A percentile compares a stretch with the other conserved stretches of the same genome.
Evolutionary conservation across 441 rosid species (phyloP).

Genomic region (Melastoma candidum): DNA sequence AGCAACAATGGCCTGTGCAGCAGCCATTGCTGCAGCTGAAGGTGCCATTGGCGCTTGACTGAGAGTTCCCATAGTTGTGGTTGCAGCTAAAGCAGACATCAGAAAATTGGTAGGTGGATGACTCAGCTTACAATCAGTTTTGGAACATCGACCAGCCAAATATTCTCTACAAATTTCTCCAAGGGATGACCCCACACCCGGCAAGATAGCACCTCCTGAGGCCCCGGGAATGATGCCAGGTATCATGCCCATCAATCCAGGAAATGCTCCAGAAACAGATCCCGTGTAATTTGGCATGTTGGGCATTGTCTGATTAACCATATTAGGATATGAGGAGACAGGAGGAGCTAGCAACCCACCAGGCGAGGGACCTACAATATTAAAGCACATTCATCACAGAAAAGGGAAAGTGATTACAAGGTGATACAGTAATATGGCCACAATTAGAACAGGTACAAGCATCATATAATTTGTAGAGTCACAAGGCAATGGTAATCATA

Average conservation of each 20-base stretch:
- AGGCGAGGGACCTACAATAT: conserved; percentile 53
- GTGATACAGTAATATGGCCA: background rate
- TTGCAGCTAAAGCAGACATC: conserved; percentile 90
- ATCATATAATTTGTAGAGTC: no score
- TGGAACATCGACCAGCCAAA: conserved; percentile 75
- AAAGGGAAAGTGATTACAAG: background rate
- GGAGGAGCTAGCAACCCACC: conserved; percentile 80
- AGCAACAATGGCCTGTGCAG: conserved; percentile 99
- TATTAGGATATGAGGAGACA: conserved; percentile 58
- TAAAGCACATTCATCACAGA: background rate
- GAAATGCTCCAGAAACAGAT: conserved; percentile 85
- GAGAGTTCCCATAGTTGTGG: conserved; percentile 74
- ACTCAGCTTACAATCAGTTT: conserved; percentile 76
- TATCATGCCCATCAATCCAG: conserved; percentile 90
- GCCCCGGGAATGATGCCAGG: conserved; percentile 84
- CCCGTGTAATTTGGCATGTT: conserved; percentile 99
- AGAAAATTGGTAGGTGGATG: conserved; percentile 91
- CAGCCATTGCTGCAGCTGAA: conserved; percentile 99
- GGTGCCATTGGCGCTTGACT: conserved; percentile 99
- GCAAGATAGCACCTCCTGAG: conserved; percentile 93
- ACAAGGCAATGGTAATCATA: no score
- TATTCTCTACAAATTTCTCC: conserved; percentile 98
- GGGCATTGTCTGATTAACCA: conserved; percentile 93
- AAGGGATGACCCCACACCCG: conserved; percentile 92
- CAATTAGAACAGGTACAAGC: background rate